Conservation (phyloP, 345 rosid genomes). For the Pugionium cornutum region DNA sequence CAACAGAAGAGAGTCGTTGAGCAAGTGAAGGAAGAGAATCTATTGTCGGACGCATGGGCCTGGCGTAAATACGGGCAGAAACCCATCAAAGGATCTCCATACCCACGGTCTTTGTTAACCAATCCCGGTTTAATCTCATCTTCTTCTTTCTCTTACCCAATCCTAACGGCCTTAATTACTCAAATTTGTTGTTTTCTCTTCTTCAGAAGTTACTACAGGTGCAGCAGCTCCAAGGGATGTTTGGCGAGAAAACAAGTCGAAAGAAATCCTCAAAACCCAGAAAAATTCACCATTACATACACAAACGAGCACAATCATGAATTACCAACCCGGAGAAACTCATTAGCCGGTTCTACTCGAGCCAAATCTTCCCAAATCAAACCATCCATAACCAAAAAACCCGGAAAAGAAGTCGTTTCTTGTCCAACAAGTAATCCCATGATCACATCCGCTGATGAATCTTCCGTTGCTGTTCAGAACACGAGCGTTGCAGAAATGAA, state of each 20-base stretch:
- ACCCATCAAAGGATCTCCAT: conserved; percentile 81
- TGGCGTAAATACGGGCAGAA: conserved; percentile 90
- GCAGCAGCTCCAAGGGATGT: conserved; percentile 82
- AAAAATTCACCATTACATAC: conserved; percentile 58
- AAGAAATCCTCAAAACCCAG: conserved; percentile 57
- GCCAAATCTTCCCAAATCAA: conserved; percentile 41
- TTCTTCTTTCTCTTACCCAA: not conserved
- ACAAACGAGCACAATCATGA: conserved; percentile 71
- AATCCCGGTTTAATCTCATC: conserved; percentile 13
- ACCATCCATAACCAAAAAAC: conserved; percentile 27
- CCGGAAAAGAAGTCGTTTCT: conserved; percentile 29
- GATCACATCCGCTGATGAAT: conserved; percentile 37
- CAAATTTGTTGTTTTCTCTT: not conserved
- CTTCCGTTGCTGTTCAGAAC: conserved; percentile 28
- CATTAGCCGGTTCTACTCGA: conserved; percentile 68
- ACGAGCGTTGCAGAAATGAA: conserved; percentile 27
- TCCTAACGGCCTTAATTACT: conserved; percentile 4
- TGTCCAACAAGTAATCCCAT: conserved; percentile 40
- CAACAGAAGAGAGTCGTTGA: conserved; percentile 58
- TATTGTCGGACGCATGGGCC: conserved; percentile 70
- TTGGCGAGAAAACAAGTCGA: conserved; percentile 80
- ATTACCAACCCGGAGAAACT: conserved; percentile 61
- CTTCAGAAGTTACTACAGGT: conserved; percentile 75
- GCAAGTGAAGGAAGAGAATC: conserved; percentile 52
- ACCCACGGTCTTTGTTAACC: conserved; percentile 63